phyloP scores from a whole-genome alignment of 1,139 yeast genomes.

The Sugiyamaella paludigena region DNA sequence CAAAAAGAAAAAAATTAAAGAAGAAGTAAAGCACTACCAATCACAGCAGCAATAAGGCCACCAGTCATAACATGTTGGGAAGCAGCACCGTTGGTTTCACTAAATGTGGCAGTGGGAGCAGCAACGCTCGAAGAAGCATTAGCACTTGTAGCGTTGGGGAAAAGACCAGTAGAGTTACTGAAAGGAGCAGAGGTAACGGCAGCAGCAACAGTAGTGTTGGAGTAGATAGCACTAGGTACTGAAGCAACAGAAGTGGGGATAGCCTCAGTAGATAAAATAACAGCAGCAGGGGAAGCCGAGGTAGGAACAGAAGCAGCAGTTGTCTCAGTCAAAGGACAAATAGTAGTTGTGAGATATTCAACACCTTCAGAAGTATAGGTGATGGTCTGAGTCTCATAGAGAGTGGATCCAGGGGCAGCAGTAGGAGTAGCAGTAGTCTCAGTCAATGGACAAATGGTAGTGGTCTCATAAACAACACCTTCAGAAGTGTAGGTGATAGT shows the following conservation, averaged over 20 bases:
- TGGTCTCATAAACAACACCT: conserved; percentile 9
- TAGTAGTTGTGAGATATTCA: conserved; percentile 11
- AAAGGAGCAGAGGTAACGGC: conserved; percentile 4
- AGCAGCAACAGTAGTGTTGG: conserved; percentile 4
- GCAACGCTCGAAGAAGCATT: conserved; percentile 5
- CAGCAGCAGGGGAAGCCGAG: conserved; percentile 1
- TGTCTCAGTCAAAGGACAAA: conserved; percentile 12
- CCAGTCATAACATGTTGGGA: conserved; percentile 17
- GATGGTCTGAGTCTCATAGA: conserved; percentile 10
- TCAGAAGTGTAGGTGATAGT: conserved; percentile 10
- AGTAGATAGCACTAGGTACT: neutral
- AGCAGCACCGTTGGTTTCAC: conserved; percentile 8
- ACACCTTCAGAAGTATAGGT: conserved; percentile 8
- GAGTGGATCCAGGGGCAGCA: conserved; percentile 5
- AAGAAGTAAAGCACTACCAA: conserved; percentile 6
- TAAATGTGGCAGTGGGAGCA: conserved; percentile 6
- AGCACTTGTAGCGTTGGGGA: conserved; percentile 1
- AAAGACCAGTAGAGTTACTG: conserved; percentile 7
- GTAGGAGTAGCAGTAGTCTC: conserved; percentile 4
- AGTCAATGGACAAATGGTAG: conserved; percentile 14
- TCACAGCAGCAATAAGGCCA: conserved; percentile 5
- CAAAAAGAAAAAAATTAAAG: neutral
- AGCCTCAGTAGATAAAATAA: conserved; percentile 2
- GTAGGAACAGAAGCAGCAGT: conserved; percentile 4
- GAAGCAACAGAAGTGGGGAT: conserved; percentile 5